Conservation (phyloP, 192 early-diverging fungal genomes). For the Coemansia aciculifera region DNA sequence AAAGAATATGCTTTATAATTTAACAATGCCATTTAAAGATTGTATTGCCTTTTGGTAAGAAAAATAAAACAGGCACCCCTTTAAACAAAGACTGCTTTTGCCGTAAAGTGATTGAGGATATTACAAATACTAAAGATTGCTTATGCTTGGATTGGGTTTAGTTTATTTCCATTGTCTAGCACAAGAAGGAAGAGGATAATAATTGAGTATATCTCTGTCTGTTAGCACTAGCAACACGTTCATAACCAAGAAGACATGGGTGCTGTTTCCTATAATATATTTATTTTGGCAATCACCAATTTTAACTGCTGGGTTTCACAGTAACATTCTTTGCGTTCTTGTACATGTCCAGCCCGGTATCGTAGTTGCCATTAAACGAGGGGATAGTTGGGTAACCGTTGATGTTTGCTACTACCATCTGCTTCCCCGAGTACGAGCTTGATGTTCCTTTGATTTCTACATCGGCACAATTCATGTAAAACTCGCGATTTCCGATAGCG, state of each 20-base stretch:
- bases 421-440: constrained; percentile 34
- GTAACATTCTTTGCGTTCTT: constrained; percentile 14
- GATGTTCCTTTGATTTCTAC: constrained; percentile 46
- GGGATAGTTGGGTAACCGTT: constrained; percentile 27
- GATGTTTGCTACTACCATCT: constrained; percentile 43
- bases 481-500: constrained; percentile 60
- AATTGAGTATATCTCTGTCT: too few species aligned
- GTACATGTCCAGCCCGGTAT: constrained; percentile 15
- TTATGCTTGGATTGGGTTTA: too few species aligned
- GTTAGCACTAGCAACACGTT: too few species aligned
- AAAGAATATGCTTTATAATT: neutral
- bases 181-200: too few species aligned
- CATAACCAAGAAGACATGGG: too few species aligned
- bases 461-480: constrained; percentile 64
- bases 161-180: too few species aligned
- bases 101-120: neutral
- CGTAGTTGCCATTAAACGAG: constrained; percentile 23
- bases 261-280: neutral
- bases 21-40: neutral
- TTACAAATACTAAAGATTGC: neutral
- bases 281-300: neutral
- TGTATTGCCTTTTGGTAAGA: neutral
- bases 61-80: neutral
- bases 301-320: constrained; percentile 1
- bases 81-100: neutral